Conservation (phyloP, 768 basidiomycete genomes). For the Tulasnella calospora region DNA sequence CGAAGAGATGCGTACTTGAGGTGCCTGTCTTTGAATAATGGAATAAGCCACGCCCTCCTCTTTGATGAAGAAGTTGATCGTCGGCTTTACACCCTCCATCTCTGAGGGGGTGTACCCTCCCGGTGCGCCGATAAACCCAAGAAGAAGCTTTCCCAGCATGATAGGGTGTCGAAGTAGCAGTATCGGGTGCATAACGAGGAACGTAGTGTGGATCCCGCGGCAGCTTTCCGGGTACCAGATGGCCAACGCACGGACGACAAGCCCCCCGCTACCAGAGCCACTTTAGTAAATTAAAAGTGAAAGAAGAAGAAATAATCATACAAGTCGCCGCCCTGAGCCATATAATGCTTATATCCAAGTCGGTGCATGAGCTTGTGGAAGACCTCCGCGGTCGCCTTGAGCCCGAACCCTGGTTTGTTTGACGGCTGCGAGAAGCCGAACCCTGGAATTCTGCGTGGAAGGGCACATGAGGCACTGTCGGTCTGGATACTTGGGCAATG, state of each 20-base stretch:
- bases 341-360: conserved; percentile 18
- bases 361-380: conserved; percentile 22
- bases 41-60: conserved; percentile 1
- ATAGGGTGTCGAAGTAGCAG: conserved; percentile 17
- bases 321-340: conserved; percentile 24
- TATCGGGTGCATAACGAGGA: conserved; percentile 2
- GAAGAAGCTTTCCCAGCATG: conserved; percentile 2
- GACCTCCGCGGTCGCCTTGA: conserved; percentile 13
- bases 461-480: neutral
- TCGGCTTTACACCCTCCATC: neutral
- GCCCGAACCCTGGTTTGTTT: conserved; percentile 13
- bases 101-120: conserved; percentile 15
- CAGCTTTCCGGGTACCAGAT: conserved; percentile 20
- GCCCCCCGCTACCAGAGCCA: neutral
- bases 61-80: neutral
- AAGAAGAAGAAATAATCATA: neutral
- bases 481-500: neutral
- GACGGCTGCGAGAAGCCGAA: conserved; percentile 18
- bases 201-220: conserved; percentile 7
- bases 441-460: conserved; percentile 13
- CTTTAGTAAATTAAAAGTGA: neutral
- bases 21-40: conserved; percentile 17
- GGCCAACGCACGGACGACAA: conserved; percentile 13
- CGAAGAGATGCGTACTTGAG: conserved; percentile 1
- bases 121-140: conserved; percentile 15